These are phyloP conservation scores for Umbilicaria muhlenbergii DNA, from an alignment of 495 filamentous ascomycete genomes.

Conservation along the genomic window DNA sequence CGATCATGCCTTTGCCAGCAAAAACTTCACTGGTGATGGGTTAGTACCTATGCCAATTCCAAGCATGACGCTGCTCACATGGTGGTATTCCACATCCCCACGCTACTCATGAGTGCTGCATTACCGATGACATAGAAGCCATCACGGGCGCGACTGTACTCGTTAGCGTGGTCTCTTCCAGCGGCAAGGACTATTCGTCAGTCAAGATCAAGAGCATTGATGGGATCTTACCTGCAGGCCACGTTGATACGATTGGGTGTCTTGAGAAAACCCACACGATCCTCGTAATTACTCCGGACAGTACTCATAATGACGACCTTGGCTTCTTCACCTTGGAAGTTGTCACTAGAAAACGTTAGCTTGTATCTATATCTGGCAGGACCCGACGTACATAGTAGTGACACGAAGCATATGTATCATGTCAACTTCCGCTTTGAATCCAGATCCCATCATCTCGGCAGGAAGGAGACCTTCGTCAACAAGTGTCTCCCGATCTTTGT, in stretches of 20 bases:
- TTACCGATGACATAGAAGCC: constrained; percentile 75
- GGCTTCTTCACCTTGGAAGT: constrained; percentile 63
- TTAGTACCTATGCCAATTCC: too few relatives aligned
- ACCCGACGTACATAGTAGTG: constrained; percentile 26
- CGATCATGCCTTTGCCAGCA: constrained; percentile 29
- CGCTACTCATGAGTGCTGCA: constrained; percentile 30
- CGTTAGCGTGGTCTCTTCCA: background rate
- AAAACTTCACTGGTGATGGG: constrained; percentile 21
- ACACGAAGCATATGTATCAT: constrained; percentile 40
- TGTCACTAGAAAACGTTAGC: constrained; percentile 33
- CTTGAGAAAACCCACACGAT: constrained; percentile 51
- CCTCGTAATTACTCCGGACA: constrained; percentile 50
- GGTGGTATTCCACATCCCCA: constrained; percentile 55
- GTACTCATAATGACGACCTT: constrained; percentile 59
- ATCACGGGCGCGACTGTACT: constrained; percentile 42
- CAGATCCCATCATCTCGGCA: background rate
- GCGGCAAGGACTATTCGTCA: background rate
- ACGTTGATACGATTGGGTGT: constrained; percentile 69
- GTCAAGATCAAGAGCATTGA: background rate
- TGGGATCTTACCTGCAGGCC: constrained; percentile 29
- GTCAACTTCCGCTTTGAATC: constrained; percentile 11
- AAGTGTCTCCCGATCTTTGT: constrained; percentile 44
- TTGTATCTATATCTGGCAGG: too few relatives aligned
- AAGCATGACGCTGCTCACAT: constrained; percentile 9
- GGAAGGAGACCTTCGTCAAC: constrained; percentile 22